Base-by-base conservation (phyloP, 2,329 filamentous ascomycete species). In the Ophiostoma piceae region DNA sequence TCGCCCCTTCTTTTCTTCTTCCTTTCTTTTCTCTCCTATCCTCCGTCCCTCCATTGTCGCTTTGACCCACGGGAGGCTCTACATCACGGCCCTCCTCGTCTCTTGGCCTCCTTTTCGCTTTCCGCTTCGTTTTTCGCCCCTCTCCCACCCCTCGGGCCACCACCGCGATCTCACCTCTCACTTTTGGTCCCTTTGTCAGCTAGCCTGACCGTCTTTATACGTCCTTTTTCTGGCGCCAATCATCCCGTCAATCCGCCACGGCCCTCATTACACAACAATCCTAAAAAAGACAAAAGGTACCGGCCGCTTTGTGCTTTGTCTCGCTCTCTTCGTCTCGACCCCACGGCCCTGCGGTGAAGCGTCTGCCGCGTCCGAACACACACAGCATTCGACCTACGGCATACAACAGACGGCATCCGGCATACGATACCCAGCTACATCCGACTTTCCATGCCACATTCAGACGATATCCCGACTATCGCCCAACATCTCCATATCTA, bases 1-100 rank as follows among this genome's bases (percentile, higher is more conserved):
- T 54, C 64, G 35, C 22, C 37, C 26, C 35, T 51, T n/a, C 51
- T 67, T 54, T 71, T 62, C 69, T 67, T 66, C 69, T 35, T 60
- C 35, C 29, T 41, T 32, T 29, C 22, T n/a, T 54, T 62, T 35
- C 32, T 19, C 14, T 51, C 19, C 9, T 12, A 9, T n/a, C 51
- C 22, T 62, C 51, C 22, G 35, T 62, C n/a, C 16, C 39, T 41
- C 39, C 39, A 41, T 41, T 11, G 14, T 29, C 41, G 3, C 54
- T 57, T 22, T 57, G 51, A 26, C 51, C 51, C 22, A 57, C 26
- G 57, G 19, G 29, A 37, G 12, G n/a, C 37, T 67, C 16, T 67
- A 41, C 65, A 26, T 54, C 57, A 41, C 19, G 29, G n/a, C 9
- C 64, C 32, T 57, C 6, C n/a, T 57, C 19, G 8, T n/a, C 39